phyloP scores from a whole-genome alignment of 768 basidiomycete genomes.

The Tulasnella sp. region DNA sequence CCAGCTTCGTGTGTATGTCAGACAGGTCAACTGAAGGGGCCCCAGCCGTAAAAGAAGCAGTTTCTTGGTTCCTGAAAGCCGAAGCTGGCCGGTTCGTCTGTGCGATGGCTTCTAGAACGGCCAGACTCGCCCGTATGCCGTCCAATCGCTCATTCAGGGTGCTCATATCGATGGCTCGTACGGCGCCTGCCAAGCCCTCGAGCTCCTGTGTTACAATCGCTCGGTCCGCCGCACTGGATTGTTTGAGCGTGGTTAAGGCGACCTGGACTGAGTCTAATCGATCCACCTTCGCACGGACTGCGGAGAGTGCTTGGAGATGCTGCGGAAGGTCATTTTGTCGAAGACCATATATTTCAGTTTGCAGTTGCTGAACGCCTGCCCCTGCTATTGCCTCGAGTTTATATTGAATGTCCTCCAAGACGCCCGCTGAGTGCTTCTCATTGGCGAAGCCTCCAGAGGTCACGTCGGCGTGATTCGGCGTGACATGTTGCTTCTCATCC shows the following conservation, averaged over 20 bases:
- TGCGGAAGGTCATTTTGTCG: background rate
- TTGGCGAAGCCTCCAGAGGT: too few relatives aligned
- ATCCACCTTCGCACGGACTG: background rate
- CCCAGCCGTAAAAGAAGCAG: background rate
- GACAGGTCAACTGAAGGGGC: background rate
- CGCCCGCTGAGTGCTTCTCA: too few relatives aligned
- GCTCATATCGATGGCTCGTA: background rate
- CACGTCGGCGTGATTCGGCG: too few relatives aligned
- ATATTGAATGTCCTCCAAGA: too few relatives aligned
- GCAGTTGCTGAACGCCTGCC: background rate
- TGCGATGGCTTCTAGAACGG: slow-evolving; percentile 3
- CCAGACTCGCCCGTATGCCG: slow-evolving; percentile 9
- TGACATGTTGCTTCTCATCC: too few relatives aligned
- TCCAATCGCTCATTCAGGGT: background rate
- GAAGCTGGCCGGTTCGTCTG: slow-evolving; percentile 1
- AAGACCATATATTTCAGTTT: background rate
- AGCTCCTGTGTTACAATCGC: background rate
- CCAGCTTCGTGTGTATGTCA: slow-evolving; percentile 1
- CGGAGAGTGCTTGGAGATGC: background rate
- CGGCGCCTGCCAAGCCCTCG: background rate
- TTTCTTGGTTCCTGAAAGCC: slow-evolving; percentile 1
- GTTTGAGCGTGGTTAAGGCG: background rate
- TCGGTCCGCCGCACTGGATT: slow-evolving; percentile 10
- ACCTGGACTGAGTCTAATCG: background rate
- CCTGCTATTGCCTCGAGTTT: background rate